These are phyloP conservation scores for Cordia subcordata DNA, from an alignment of 257 asterid species.

Conservation along the genomic window DNA sequence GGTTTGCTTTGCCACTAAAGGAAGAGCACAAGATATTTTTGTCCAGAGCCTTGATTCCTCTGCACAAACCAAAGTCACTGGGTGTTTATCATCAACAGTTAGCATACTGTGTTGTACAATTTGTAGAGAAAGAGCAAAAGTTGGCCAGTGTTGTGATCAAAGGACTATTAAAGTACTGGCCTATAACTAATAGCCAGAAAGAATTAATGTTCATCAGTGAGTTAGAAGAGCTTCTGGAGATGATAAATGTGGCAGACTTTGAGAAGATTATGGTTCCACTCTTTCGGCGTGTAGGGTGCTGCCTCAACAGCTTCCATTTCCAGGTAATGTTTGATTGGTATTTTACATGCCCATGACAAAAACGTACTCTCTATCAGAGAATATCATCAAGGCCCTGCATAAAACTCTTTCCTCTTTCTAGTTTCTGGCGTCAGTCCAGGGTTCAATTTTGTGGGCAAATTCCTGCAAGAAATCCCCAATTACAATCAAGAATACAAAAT, in stretches of 20 bases:
- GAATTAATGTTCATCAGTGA: slow-evolving; percentile 46
- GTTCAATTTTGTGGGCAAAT: too few relatives aligned
- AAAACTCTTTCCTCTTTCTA: too few relatives aligned
- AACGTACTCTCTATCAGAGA: not conserved
- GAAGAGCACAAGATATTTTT: slow-evolving; percentile 39
- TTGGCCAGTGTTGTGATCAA: slow-evolving; percentile 31
- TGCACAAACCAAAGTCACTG: slow-evolving; percentile 43
- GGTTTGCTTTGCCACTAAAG: slow-evolving; percentile 44
- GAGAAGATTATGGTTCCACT: slow-evolving; percentile 40
- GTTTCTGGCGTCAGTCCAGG: too few relatives aligned
- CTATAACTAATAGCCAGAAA: slow-evolving; percentile 42
- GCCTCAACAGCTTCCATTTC: slow-evolving; percentile 44
- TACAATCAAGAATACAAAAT: too few relatives aligned
- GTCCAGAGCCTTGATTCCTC: slow-evolving; percentile 34
- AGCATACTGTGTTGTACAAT: slow-evolving; percentile 39
- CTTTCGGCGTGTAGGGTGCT: slow-evolving; percentile 35
- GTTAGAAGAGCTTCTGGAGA: slow-evolving; percentile 40
- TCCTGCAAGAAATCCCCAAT: too few relatives aligned
- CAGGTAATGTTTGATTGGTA: slow-evolving; percentile 24
- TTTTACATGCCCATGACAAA: not conserved
- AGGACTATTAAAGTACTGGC: slow-evolving; percentile 41
- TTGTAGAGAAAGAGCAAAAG: slow-evolving; percentile 42
- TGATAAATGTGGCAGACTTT: slow-evolving; percentile 35
- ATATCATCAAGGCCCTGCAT: not conserved
- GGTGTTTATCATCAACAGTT: slow-evolving; percentile 47